Conservation (phyloP, 2,329 filamentous ascomycete species). For the Graphilbum ipis-grandicollis region DNA sequence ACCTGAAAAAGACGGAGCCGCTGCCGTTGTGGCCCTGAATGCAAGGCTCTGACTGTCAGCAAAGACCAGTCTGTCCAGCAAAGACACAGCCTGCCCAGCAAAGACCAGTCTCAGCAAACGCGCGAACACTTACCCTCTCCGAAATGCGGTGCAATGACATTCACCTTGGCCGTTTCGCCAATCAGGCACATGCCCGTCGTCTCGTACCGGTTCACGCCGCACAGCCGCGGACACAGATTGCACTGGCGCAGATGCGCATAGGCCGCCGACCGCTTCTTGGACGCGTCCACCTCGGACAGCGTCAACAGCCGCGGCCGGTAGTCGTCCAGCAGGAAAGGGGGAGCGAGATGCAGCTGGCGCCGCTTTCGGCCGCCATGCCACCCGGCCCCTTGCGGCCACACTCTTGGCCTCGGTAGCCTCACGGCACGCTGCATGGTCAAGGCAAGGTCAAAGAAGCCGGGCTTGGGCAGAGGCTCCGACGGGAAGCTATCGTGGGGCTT, state of each 20-base stretch:
- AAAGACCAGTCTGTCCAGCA: background rate
- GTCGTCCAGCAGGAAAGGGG: constrained; percentile 54
- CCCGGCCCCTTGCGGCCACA: too few relatives aligned
- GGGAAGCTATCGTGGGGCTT: too few relatives aligned
- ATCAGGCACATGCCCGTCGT: constrained; percentile 65
- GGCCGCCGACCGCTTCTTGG: constrained; percentile 55
- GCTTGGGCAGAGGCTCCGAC: too few relatives aligned
- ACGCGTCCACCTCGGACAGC: constrained; percentile 48
- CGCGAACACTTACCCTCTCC: constrained; percentile 50
- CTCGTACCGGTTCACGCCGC: constrained; percentile 67
- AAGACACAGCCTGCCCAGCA: background rate
- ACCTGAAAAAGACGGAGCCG: constrained; percentile 68
- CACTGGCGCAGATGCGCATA: constrained; percentile 63
- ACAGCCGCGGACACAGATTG: constrained; percentile 64
- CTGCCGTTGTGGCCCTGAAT: constrained; percentile 69
- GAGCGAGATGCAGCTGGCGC: constrained; percentile 31
- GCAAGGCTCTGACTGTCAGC: constrained; percentile 44
- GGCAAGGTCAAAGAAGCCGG: too few relatives aligned
- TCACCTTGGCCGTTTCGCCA: constrained; percentile 60
- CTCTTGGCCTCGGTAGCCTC: too few relatives aligned
- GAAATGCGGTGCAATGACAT: constrained; percentile 73
- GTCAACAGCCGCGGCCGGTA: constrained; percentile 58
- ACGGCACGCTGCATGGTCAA: too few relatives aligned
- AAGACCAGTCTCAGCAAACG: too few relatives aligned
- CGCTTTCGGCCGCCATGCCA: background rate